Base-by-base conservation (phyloP, 2,329 filamentous ascomycete genomes). In the Rugonectria rugulosa region DNA sequence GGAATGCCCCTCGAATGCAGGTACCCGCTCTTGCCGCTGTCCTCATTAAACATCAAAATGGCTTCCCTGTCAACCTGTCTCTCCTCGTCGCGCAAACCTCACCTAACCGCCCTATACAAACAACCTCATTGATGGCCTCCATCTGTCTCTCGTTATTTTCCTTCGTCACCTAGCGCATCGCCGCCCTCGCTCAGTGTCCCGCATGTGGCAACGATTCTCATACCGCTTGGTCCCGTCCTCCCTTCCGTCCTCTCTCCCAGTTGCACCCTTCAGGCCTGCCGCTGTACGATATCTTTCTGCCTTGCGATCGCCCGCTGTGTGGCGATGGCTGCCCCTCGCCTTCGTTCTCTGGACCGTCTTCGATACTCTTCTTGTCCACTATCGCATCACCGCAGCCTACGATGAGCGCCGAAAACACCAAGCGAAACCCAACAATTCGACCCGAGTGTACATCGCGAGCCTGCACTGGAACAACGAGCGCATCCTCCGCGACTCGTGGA, bases 401-500 rank as follows among this genome's bases (percentile, higher is more conserved):
- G 11, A 24, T 7, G 14, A 34, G 14, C 21, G 14, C 21, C 37
- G 11, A 8, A n/a, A 27, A 4, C 19, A 50, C 2, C 5, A 38
- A 38, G 34, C 12, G 4, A n/a, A 19, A 17, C 23, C 26, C 10
- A 19, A 32, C 7, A 50, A 50, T 11, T 38, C 47, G 4, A 34
- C 15, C 11, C 71, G 74, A 49, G 79, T 91, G 53, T 90, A 84
- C 73, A 88, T 91, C 56, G 83, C 86, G 3, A 83, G 82, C 55
- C 84, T 87, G 64, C 86, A 88, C 64, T 89, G 86, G 80, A 90
- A 88, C 63, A 83, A 83, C 56, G 88, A 82, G 53, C 67, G 67
- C 2, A 75, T 89, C 23, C 76, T 91, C 2, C 78, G 81, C 4
- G 75, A 75, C 5, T 80, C 86, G 62, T 90, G 88, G 87, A 85